These are phyloP conservation scores for Trametes pubescens DNA, from an alignment of 1,284 basidiomycete genomes.

Conservation along the genomic window DNA sequence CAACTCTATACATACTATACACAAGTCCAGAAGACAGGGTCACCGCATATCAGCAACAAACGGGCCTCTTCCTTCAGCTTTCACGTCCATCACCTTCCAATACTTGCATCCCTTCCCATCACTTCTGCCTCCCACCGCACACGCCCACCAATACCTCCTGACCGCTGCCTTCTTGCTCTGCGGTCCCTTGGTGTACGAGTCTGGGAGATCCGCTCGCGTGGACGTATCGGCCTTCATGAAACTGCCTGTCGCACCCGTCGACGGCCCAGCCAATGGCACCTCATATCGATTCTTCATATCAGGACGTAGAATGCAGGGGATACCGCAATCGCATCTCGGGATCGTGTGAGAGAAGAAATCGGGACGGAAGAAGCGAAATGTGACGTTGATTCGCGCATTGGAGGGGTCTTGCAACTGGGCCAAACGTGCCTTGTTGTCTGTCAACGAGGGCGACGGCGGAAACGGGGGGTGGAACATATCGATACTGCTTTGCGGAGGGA, in stretches of 20 bases:
- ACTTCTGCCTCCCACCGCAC: slow-evolving; percentile 83
- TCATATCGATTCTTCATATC: slow-evolving; percentile 75
- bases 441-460: slow-evolving; percentile 48
- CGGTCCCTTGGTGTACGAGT: background rate
- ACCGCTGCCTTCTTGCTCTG: slow-evolving; percentile 48
- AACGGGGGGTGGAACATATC: slow-evolving; percentile 78
- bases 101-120: slow-evolving; percentile 86
- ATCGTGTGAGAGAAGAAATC: slow-evolving; percentile 81
- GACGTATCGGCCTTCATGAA: background rate
- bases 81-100: slow-evolving; percentile 84
- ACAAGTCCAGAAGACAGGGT: background rate
- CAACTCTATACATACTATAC: background rate
- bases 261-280: slow-evolving; percentile 5
- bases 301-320: slow-evolving; percentile 79
- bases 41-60: slow-evolving; percentile 41
- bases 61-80: slow-evolving; percentile 74
- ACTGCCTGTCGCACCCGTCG: too few relatives aligned
- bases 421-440: slow-evolving; percentile 16
- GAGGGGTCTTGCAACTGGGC: slow-evolving; percentile 43
- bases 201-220: background rate
- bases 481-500: slow-evolving; percentile 79
- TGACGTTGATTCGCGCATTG: slow-evolving; percentile 87
- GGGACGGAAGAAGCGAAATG: slow-evolving; percentile 87
- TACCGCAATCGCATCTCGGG: slow-evolving; percentile 81
- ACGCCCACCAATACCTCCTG: slow-evolving; percentile 87